Conservation (phyloP, 129 eudicot genomes). For the Flaveria brownii region DNA sequence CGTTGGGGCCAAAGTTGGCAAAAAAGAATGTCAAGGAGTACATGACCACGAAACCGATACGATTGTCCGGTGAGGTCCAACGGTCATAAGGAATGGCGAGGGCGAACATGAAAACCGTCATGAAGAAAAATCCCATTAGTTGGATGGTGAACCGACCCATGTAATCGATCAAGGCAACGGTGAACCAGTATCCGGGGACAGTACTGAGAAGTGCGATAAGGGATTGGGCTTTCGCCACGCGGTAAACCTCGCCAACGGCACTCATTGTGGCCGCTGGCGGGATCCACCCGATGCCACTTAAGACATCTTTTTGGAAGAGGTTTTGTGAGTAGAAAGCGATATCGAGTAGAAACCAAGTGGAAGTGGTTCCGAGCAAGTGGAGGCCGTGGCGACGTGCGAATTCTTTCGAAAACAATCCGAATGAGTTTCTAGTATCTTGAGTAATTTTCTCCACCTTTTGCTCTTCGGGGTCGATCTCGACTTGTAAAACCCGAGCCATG, state of each 20-base stretch:
- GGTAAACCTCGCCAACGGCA: conserved; percentile 51
- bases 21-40: conserved; percentile 66
- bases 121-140: conserved; percentile 68
- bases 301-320: conserved; percentile 63
- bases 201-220: conserved; percentile 62
- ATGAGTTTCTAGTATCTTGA: conserved; percentile 20
- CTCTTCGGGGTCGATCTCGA: conserved; percentile 46
- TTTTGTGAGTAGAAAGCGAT: conserved; percentile 57
- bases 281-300: conserved; percentile 55
- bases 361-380: conserved; percentile 55
- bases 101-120: conserved; percentile 81
- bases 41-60: conserved; percentile 57
- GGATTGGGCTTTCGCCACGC: conserved; percentile 59
- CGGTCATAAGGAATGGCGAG: conserved; percentile 66
- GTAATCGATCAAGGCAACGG: conserved; percentile 52
- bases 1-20: conserved; percentile 73
- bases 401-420: conserved; percentile 47
- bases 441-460: conserved; percentile 30
- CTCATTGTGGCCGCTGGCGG: conserved; percentile 52
- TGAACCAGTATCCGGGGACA: conserved; percentile 79
- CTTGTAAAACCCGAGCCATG: conserved; percentile 52
- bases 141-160: conserved; percentile 67
- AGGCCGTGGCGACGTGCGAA: conserved; percentile 54
- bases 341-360: conserved; percentile 59
- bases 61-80: conserved; percentile 45